These are phyloP conservation scores for Rhododendron griersonianum DNA, from an alignment of 148 eudicot genomes.

Conservation along the genomic window DNA sequence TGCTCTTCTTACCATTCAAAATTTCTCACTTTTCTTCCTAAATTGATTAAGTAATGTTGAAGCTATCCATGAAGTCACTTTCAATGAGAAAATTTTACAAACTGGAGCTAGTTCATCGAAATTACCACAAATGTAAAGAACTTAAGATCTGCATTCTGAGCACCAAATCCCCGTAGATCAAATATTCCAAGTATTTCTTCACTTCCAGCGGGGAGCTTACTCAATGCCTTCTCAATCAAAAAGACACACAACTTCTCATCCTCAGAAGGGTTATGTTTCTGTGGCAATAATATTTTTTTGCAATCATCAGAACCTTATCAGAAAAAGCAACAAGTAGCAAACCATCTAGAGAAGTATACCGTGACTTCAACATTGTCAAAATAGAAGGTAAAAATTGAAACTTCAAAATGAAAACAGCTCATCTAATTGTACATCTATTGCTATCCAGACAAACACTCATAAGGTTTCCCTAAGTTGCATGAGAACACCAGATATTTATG, in stretches of 20 bases:
- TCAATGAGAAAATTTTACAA: neutral
- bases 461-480: neutral
- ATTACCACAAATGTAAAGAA: conserved; percentile 86
- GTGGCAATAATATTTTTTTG: conserved; percentile 9
- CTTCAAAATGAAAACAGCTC: neutral
- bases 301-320: conserved; percentile 7
- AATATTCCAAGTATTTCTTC: conserved; percentile 71
- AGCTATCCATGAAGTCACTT: neutral
- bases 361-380: neutral
- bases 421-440: neutral
- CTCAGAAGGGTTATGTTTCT: conserved; percentile 53
- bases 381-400: neutral
- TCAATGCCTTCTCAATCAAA: conserved; percentile 83
- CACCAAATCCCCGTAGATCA: conserved; percentile 79
- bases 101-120: conserved; percentile 6
- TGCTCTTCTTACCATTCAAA: neutral
- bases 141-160: conserved; percentile 70
- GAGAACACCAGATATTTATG: neutral
- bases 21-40: neutral
- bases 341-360: neutral
- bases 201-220: conserved; percentile 74
- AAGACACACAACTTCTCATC: conserved; percentile 81
- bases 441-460: neutral
- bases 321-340: neutral
- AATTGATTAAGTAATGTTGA: neutral